A percentile compares a stretch with the other conserved stretches of the same genome.
Conservation (phyloP, 257 asterid species). For the Leptodermis oblonga region DNA sequence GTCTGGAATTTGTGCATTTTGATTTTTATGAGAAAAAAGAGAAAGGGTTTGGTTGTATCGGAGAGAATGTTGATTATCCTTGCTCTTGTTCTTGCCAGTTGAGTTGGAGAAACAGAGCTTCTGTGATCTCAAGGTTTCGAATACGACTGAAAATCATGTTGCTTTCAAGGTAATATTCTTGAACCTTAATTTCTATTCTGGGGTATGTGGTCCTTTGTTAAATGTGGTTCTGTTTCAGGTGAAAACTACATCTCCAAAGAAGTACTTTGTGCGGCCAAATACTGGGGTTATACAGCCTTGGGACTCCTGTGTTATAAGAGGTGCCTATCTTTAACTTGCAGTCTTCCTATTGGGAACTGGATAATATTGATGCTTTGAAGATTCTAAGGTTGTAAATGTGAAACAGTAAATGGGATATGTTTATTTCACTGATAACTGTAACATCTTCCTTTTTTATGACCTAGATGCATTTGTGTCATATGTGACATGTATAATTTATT, state of each 20-base stretch:
- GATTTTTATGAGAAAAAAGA: too few species aligned
- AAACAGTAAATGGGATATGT: neutral
- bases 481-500: neutral
- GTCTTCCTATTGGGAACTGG: neutral
- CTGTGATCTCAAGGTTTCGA: slow-evolving; percentile 75
- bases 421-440: neutral
- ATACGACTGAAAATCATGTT: slow-evolving; percentile 64
- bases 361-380: neutral
- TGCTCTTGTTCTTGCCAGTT: slow-evolving; percentile 36
- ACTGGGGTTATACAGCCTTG: slow-evolving; percentile 65
- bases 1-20: too few species aligned
- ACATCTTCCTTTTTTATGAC: neutral
- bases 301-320: slow-evolving; percentile 75
- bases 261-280: slow-evolving; percentile 84
- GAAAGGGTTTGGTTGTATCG: neutral
- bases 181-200: neutral
- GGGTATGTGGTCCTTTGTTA: neutral
- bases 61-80: neutral
- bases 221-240: slow-evolving; percentile 37
- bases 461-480: neutral
- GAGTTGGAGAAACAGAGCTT: slow-evolving; percentile 79
- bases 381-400: neutral
- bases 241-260: slow-evolving; percentile 87
- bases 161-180: slow-evolving; percentile 37
- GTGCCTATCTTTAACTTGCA: slow-evolving; percentile 30